Conservation (phyloP, 2,329 filamentous ascomycete species). For the Monilinia polystroma region DNA sequence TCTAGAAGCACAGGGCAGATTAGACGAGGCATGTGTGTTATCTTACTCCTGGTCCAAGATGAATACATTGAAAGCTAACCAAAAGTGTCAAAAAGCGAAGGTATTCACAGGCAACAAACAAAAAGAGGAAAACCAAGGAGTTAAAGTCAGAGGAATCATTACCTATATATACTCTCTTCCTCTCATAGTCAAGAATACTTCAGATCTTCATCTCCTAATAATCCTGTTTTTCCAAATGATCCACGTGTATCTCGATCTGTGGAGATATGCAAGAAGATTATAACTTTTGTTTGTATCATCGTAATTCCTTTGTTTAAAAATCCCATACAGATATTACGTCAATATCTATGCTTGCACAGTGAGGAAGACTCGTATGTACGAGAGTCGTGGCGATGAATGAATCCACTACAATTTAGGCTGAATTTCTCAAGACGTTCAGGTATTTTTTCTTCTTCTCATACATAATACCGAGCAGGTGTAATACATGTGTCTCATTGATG, state of each 20-base stretch:
- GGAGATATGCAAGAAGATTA: background rate
- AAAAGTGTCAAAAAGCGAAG: background rate
- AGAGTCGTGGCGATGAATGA: background rate
- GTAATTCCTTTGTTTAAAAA: background rate
- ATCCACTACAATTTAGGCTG: too few relatives aligned
- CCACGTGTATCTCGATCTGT: background rate
- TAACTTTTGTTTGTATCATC: background rate
- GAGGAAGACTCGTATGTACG: too few relatives aligned
- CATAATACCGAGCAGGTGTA: too few relatives aligned
- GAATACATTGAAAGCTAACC: too few relatives aligned
- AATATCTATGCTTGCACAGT: too few relatives aligned
- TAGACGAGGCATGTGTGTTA: background rate
- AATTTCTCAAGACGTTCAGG: too few relatives aligned
- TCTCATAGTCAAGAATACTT: background rate
- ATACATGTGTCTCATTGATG: too few relatives aligned
- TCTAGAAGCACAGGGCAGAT: background rate
- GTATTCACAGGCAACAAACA: background rate
- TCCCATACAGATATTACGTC: background rate
- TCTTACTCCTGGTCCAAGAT: too few relatives aligned
- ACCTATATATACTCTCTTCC: background rate
- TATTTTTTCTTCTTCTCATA: too few relatives aligned
- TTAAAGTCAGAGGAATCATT: background rate
- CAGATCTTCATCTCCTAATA: background rate
- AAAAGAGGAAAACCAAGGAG: background rate
- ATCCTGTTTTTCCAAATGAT: fast-evolving